Percentiles rank a stretch among this genome's conserved stretches.
Conservation (phyloP, 495 filamentous ascomycete species). For the Penicillium arizonense region DNA sequence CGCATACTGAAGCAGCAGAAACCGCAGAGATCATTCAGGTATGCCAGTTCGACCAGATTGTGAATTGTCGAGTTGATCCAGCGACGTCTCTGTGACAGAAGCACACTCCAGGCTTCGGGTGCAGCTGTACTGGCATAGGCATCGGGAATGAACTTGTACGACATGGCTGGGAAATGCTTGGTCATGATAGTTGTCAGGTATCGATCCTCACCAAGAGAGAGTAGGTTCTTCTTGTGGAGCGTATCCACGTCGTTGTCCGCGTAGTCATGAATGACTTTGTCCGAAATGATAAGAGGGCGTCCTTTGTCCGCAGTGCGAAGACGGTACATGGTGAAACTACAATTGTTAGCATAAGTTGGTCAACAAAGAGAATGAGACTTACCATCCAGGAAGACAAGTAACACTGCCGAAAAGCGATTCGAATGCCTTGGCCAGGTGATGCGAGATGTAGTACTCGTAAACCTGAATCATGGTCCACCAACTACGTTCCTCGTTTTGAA, state of each 20-base stretch:
- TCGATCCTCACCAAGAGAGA: conserved; percentile 95
- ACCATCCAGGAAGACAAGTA: conserved; percentile 98
- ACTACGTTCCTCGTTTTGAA: conserved; percentile 88
- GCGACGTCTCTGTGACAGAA: conserved; percentile 90
- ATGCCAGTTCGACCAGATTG: conserved; percentile 86
- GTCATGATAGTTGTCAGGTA: conserved; percentile 97
- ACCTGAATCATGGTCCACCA: conserved; percentile 99
- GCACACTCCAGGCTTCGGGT: conserved; percentile 87
- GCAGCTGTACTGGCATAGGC: conserved; percentile 91
- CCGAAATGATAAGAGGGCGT: conserved; percentile 86
- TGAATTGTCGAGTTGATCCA: conserved; percentile 99
- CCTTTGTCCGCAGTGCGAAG: conserved; percentile 90
- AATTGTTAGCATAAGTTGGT: conserved; percentile 28
- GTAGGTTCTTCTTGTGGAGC: conserved; percentile 96
- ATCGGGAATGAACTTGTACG: conserved; percentile 92
- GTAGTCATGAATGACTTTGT: conserved; percentile 84
- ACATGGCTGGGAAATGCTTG: conserved; percentile 93
- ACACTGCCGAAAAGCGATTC: conserved; percentile 94
- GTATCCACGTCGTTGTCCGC: conserved; percentile 86
- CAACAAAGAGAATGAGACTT: conserved; percentile 32
- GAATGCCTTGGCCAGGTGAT: conserved; percentile 91
- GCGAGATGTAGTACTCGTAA: conserved; percentile 97
- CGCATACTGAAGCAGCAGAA: conserved; percentile 99
- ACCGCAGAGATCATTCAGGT: conserved; percentile 87
- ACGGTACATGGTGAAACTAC: conserved; percentile 98